Conservation (phyloP, 164 flowering plant genomes). For the Annona cherimola region DNA sequence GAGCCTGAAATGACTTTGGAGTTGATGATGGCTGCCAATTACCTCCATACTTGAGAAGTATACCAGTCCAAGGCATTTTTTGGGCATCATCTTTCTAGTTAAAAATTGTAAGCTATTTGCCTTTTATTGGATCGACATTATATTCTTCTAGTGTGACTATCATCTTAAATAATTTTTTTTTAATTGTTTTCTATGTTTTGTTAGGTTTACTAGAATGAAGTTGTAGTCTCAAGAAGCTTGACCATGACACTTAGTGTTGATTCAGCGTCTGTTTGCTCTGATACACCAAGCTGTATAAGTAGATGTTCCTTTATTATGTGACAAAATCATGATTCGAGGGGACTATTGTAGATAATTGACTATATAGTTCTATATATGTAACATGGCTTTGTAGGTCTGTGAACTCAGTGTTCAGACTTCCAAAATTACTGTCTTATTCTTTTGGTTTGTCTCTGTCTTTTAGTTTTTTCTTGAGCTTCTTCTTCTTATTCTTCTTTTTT, state of each 20-base stretch:
- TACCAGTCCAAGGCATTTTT: background rate
- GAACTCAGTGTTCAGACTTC: background rate
- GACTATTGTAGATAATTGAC: conserved; percentile 1
- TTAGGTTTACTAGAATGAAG: background rate
- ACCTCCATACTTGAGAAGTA: conserved; percentile 60
- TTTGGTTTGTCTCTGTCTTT: no score
- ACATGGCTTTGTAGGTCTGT: background rate
- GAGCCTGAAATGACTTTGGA: conserved; percentile 82
- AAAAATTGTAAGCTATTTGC: background rate
- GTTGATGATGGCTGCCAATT: conserved; percentile 94
- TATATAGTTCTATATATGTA: background rate
- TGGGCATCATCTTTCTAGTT: background rate
- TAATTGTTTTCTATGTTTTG: background rate
- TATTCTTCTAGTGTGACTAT: background rate
- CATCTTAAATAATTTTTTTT: background rate
- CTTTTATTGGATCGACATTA: background rate
- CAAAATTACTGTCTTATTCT: no score
- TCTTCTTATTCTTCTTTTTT: no score
- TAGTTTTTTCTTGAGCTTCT: background rate
- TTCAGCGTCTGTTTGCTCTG: background rate
- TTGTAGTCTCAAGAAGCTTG: background rate
- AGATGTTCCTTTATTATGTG: background rate
- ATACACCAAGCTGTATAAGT: background rate
- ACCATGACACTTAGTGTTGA: background rate
- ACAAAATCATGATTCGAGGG: background rate